These are phyloP conservation scores for Anthostomella pinea DNA, from an alignment of 2,329 filamentous ascomycete genomes.

Conservation along the genomic window DNA sequence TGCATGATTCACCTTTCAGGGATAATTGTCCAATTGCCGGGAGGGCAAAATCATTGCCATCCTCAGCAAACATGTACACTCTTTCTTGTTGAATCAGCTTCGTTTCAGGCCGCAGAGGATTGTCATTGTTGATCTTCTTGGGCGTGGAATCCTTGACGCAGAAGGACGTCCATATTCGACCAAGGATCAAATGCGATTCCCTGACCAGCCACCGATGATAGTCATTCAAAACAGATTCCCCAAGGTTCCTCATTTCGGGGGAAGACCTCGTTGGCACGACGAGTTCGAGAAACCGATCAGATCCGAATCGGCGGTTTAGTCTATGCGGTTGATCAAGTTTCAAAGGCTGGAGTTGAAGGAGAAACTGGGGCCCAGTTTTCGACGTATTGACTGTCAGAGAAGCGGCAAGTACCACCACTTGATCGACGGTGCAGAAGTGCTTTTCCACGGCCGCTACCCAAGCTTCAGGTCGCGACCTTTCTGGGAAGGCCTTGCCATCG, in stretches of 20 bases:
- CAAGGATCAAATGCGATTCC: conserved; percentile 41
- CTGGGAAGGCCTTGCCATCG: conserved; percentile 45
- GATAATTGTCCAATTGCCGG: conserved; percentile 23
- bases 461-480: conserved; percentile 39
- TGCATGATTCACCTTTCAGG: conserved; percentile 21
- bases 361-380: conserved; percentile 40
- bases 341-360: conserved; percentile 46
- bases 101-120: conserved; percentile 27
- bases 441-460: conserved; percentile 44
- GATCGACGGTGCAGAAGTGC: conserved; percentile 33
- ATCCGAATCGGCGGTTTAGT: conserved; percentile 52
- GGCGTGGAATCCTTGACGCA: conserved; percentile 38
- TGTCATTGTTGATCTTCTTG: conserved; percentile 38
- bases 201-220: conserved; percentile 40
- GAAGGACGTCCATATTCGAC: conserved; percentile 48
- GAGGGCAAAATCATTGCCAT: conserved; percentile 42
- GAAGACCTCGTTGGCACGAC: conserved; percentile 41
- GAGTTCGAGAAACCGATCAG: conserved; percentile 58
- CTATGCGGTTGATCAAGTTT: conserved; percentile 49
- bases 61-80: conserved; percentile 54
- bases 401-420: conserved; percentile 43
- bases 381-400: conserved; percentile 37
- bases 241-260: conserved; percentile 29
- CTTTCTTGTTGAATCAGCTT: conserved; percentile 38
- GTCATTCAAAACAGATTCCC: conserved; percentile 32